Percentiles rank a stretch among this genome's conserved stretches.
phyloP scores from a whole-genome alignment of 225 moss, liverwort and hornwort genomes.

The Straminergon stramineum region DNA sequence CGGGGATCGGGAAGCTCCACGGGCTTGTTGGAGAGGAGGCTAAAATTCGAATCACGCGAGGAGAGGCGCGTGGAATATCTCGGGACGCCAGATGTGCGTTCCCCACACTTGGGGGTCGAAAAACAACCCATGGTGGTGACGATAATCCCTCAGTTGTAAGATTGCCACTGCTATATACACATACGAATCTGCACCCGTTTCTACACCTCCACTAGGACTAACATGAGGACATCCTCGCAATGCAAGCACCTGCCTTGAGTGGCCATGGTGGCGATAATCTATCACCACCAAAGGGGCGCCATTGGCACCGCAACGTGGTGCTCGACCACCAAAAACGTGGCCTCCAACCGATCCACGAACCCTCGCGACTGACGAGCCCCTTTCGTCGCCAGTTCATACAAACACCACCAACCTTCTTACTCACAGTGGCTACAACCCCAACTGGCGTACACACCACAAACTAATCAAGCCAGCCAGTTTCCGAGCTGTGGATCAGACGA shows the following conservation, averaged over 20 bases:
- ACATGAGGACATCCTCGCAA: background rate
- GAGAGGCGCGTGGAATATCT: background rate
- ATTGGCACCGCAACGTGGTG: background rate
- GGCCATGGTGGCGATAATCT: background rate
- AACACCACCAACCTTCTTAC: background rate
- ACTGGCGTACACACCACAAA: background rate
- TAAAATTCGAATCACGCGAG: slow-evolving; percentile 4
- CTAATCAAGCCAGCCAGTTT: background rate
- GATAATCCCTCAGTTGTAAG: background rate
- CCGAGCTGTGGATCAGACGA: background rate
- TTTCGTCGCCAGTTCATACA: background rate
- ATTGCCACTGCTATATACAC: background rate
- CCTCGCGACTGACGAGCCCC: background rate
- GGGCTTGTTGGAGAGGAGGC: slow-evolving; percentile 23
- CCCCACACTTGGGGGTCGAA: slow-evolving; percentile 15
- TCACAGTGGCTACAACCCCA: background rate
- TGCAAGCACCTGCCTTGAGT: background rate
- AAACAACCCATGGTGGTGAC: slow-evolving; percentile 18
- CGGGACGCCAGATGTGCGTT: background rate
- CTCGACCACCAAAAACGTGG: background rate
- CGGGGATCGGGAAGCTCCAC: slow-evolving; percentile 34
- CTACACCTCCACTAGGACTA: background rate
- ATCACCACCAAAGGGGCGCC: background rate
- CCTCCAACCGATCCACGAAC: background rate
- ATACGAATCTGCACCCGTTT: background rate